Base-by-base conservation (phyloP, 305 asterid species). In the Fraxinus greggii region DNA sequence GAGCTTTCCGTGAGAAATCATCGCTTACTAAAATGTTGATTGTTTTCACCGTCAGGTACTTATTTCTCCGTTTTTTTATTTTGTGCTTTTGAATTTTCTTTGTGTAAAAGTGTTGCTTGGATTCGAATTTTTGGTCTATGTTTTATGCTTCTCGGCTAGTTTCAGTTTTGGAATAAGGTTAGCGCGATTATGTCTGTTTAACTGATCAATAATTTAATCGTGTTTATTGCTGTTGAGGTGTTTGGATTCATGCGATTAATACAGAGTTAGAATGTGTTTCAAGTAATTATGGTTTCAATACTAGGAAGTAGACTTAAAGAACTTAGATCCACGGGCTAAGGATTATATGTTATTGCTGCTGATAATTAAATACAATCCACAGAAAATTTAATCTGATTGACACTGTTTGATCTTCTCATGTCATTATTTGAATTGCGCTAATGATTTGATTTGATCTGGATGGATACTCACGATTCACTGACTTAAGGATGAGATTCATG, bases 21-120 rank as follows among this genome's bases (percentile, higher is more conserved):
- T 83, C 96, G 78, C 77, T 92, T 36, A 86, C 95, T 79, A 91
- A 88, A 88, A 84, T 86, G 79, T 84, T 95, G 81, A 77, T 94
- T 70, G 93, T 92, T 78, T 86, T 94, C 87, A 88, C 98, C 38
- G 90, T 92, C 86, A 85, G 98, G 97, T 94, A 87, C 28, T 36
- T 17, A 76, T 75, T 54, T 0, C 36, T 26, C 10, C 15, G 7
- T 38, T 54, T 3, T 3, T 48, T 70, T 54, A 61, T 23, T 61
- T 61, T 61, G 72, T 61, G 31, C 31, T 61, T 59, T 23, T 61
- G 32, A 32, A 19, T 61, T 9, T 23, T 23, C 24, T 23, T 61
- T 23, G 7, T 63, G 65, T 54, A 54, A 5, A n/a, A 5, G 26
- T n/a, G 65, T 54, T 54, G 24, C 8, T 54, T 54, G 65, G 10